phyloP scores from a whole-genome alignment of 441 rosid species.

The Pelargonium citronellum region DNA sequence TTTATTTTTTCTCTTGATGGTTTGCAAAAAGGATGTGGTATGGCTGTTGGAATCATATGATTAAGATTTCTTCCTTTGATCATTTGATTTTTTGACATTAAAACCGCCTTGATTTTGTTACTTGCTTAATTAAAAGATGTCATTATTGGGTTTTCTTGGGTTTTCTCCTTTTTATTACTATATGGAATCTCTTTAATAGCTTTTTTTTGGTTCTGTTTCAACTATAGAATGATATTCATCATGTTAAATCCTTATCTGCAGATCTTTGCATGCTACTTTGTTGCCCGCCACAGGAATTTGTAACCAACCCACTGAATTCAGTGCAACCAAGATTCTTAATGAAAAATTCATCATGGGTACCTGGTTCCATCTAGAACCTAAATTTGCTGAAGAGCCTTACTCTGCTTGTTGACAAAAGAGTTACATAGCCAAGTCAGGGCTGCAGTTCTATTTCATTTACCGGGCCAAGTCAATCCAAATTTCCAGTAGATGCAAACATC shows the following conservation, averaged over 20 bases:
- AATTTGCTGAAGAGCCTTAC: not conserved
- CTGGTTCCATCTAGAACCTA: not conserved
- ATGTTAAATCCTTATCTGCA: not conserved
- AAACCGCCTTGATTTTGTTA: not conserved
- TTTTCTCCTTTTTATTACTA: not conserved
- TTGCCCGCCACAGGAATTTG: too few species aligned
- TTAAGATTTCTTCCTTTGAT: not conserved
- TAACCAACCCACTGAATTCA: too few species aligned
- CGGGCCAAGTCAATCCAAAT: constrained; percentile 9
- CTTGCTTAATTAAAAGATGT: not conserved
- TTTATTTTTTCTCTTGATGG: not conserved
- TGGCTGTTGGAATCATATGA: not conserved
- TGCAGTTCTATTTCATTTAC: not conserved
- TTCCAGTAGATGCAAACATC: constrained; percentile 43
- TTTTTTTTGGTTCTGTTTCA: not conserved
- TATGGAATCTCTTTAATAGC: not conserved
- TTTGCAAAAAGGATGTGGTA: not conserved
- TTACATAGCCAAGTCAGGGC: not conserved
- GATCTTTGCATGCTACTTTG: not conserved
- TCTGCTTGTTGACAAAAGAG: constrained; percentile 1
- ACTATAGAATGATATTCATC: not conserved
- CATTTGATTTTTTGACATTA: too few species aligned
- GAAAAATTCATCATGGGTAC: not conserved
- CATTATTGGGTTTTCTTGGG: not conserved
- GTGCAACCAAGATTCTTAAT: not conserved